Conservation (phyloP, 495 filamentous ascomycete genomes). For the Aeminium ludgeri region DNA sequence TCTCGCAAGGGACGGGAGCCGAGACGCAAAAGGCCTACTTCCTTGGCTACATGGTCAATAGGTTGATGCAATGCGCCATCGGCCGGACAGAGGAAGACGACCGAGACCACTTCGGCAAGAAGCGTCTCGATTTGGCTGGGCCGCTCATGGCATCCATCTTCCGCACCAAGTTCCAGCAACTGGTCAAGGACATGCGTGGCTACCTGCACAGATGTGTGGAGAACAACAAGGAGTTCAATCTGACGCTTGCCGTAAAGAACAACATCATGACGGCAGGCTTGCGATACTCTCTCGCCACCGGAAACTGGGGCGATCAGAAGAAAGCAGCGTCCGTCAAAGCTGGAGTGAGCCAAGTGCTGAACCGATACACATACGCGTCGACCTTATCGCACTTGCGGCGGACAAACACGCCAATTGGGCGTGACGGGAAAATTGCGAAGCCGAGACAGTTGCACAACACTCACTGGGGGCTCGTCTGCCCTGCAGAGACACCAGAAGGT, state of each 20-base stretch:
- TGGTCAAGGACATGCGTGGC: conserved; percentile 73
- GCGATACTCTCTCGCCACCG: conserved; percentile 94
- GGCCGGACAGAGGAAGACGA: conserved; percentile 88
- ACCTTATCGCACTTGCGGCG: conserved; percentile 89
- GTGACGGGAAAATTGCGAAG: conserved; percentile 96
- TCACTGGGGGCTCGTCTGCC: conserved; percentile 95
- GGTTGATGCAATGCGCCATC: conserved; percentile 76
- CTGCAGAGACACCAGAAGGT: conserved; percentile 93
- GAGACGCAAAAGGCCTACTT: conserved; percentile 97
- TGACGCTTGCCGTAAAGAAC: conserved; percentile 80
- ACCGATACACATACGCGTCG: conserved; percentile 92
- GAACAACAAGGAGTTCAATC: conserved; percentile 67
- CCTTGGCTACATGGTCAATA: conserved; percentile 95
- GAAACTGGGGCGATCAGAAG: conserved; percentile 99
- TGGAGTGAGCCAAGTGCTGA: conserved; percentile 94
- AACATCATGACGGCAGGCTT: conserved; percentile 78
- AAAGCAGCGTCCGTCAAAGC: conserved; percentile 87
- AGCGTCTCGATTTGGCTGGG: conserved; percentile 87
- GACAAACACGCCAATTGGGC: conserved; percentile 93
- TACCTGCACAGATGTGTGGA: conserved; percentile 88
- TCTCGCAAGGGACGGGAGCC: conserved; percentile 88
- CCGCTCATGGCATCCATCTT: conserved; percentile 88
- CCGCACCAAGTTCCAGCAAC: conserved; percentile 65
- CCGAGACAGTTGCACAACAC: conserved; percentile 96
- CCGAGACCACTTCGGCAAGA: conserved; percentile 98